phyloP scores from a whole-genome alignment of 139 green algal species.

The Chlorella sp. region DNA sequence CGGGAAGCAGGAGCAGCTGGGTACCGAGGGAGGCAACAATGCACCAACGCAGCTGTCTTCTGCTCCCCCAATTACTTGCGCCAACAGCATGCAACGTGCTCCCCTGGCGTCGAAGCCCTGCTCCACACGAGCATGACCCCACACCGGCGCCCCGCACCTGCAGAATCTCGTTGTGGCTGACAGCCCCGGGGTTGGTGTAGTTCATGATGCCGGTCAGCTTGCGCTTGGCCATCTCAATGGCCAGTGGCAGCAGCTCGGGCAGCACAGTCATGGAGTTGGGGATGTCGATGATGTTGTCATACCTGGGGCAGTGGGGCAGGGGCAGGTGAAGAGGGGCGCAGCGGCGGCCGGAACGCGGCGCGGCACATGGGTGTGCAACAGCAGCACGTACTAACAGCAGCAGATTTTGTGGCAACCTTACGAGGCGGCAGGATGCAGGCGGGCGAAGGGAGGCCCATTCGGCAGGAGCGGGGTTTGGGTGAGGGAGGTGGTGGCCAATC shows the following conservation, averaged over 20 bases:
- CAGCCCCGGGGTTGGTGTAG: constrained; percentile 97
- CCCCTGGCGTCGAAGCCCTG: too few species aligned
- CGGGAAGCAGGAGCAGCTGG: too few species aligned
- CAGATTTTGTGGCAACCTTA: neutral
- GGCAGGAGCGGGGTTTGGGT: neutral
- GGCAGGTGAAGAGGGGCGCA: neutral
- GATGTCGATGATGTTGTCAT: constrained; percentile 88
- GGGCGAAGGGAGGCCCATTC: neutral
- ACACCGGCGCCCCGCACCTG: constrained; percentile 59
- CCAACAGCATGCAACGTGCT: too few species aligned
- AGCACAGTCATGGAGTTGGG: constrained; percentile 98
- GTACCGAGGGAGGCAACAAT: neutral
- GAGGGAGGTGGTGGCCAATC: too few species aligned
- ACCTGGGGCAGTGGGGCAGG: neutral
- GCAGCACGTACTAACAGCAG: neutral
- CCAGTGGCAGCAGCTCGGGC: constrained; percentile 67
- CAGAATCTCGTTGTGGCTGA: constrained; percentile 98
- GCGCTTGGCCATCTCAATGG: constrained; percentile 53
- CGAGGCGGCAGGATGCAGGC: neutral
- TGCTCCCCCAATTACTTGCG: too few species aligned
- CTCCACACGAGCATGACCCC: too few species aligned
- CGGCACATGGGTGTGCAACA: neutral
- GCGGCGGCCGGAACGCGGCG: neutral
- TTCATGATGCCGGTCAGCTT: constrained; percentile 96
- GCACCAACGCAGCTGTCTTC: too few species aligned